A percentile compares a stretch with the other conserved stretches of the same genome.
Evolutionary conservation across 495 filamentous ascomycete genomes (phyloP).

Genomic region (Daldinia decipiens): DNA sequence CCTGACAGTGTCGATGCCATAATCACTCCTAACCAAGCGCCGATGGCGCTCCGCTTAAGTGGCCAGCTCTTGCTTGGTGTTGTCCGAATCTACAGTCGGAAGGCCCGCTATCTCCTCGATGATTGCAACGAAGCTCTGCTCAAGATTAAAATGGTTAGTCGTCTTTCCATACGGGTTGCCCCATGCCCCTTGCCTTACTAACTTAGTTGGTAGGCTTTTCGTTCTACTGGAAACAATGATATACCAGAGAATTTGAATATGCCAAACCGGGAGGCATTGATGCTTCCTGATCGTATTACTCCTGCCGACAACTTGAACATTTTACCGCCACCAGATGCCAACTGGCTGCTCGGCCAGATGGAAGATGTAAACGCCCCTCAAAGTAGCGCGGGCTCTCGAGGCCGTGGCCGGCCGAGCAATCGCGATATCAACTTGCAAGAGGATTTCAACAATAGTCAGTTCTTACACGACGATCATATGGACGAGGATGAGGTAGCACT

Average conservation of each 20-base stretch:
- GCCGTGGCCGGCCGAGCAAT: conserved; percentile 66
- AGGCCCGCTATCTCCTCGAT: conserved; percentile 93
- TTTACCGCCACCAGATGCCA: conserved; percentile 73
- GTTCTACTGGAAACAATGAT: conserved; percentile 81
- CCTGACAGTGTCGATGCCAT: conserved; percentile 93
- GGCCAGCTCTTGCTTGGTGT: conserved; percentile 95
- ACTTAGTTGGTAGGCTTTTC: conserved; percentile 72
- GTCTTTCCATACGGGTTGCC: conserved; percentile 20
- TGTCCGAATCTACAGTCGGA: conserved; percentile 95
- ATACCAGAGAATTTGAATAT: conserved; percentile 72
- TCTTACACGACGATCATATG: conserved; percentile 71
- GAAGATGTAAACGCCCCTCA: conserved; percentile 64
- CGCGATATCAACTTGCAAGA: conserved; percentile 72
- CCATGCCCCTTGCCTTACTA: conserved; percentile 7
- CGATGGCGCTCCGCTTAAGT: conserved; percentile 92
- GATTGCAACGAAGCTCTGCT: conserved; percentile 97
- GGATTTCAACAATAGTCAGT: conserved; percentile 70
- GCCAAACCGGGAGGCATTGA: conserved; percentile 73
- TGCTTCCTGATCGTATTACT: conserved; percentile 87
- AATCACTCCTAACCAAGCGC: conserved; percentile 91
- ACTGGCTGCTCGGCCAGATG: conserved; percentile 75
- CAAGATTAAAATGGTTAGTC: conserved; percentile 94
- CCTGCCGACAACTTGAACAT: conserved; percentile 83
- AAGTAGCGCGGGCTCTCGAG: conserved; percentile 51
- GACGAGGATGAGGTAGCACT: conserved; percentile 64